Conservation (phyloP, 1,284 basidiomycete genomes). For the Ceratobasidium theobromae region DNA sequence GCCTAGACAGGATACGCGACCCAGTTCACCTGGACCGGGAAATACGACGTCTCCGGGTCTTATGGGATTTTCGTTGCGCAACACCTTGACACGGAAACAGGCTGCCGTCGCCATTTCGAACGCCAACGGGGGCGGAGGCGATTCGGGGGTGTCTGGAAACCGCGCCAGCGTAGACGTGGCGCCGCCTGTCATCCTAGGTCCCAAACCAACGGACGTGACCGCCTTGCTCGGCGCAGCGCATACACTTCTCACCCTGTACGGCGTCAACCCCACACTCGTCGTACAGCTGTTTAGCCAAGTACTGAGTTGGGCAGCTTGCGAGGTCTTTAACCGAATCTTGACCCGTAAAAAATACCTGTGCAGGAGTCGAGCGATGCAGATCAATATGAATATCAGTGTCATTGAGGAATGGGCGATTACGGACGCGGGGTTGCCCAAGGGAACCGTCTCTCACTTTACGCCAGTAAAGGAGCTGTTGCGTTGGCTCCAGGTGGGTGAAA, state of each 20-base stretch:
- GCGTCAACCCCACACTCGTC: constrained; percentile 87
- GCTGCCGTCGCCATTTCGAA: neutral
- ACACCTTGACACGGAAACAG: constrained; percentile 22
- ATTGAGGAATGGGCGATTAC: constrained; percentile 89
- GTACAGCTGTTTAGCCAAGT: constrained; percentile 95
- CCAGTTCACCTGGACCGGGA: constrained; percentile 4
- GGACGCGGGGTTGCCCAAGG: constrained; percentile 74
- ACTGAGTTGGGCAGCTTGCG: constrained; percentile 88
- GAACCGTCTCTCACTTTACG: constrained; percentile 78
- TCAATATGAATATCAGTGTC: constrained; percentile 81
- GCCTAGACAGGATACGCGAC: neutral
- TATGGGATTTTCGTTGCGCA: constrained; percentile 12
- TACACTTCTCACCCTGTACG: constrained; percentile 80
- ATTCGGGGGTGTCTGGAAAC: constrained; percentile 1
- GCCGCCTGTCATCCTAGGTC: constrained; percentile 36
- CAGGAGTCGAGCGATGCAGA: constrained; percentile 86
- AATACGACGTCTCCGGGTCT: neutral
- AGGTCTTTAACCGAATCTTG: constrained; percentile 92
- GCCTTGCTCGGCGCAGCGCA: constrained; percentile 87
- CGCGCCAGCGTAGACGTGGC: constrained; percentile 10
- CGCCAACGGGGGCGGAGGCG: neutral
- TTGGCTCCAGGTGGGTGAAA: constrained; percentile 74
- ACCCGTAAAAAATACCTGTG: constrained; percentile 93
- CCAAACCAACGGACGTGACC: constrained; percentile 68
- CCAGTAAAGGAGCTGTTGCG: constrained; percentile 83